phyloP scores from a whole-genome alignment of 768 basidiomycete species.

The Rhodotorula toruloides region DNA sequence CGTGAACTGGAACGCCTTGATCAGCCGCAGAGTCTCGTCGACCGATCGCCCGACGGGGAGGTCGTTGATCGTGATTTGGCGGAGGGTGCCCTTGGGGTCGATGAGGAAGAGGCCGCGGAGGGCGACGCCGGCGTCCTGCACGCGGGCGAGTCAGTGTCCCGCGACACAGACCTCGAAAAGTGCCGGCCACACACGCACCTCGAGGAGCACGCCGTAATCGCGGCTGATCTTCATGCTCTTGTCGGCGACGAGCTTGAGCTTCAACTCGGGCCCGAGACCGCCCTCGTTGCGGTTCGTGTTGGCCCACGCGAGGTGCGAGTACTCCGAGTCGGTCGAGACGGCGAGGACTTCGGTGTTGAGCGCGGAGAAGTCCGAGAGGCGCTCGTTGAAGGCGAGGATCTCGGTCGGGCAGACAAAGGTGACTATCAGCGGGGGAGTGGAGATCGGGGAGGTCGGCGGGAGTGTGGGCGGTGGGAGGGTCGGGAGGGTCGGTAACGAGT shows the following conservation, averaged over 20 bases:
- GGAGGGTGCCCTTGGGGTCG: conserved; percentile 71
- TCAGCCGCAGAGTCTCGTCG: conserved; percentile 80
- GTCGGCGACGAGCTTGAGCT: conserved; percentile 76
- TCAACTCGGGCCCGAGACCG: conserved; percentile 81
- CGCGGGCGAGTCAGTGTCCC: neutral
- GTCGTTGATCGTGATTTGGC: conserved; percentile 64
- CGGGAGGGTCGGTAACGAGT: neutral
- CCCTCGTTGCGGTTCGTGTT: conserved; percentile 74
- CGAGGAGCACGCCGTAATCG: conserved; percentile 81
- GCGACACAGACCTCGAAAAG: neutral
- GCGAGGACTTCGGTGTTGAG: conserved; percentile 73
- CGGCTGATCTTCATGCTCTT: conserved; percentile 70
- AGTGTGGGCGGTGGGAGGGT: conserved; percentile 41
- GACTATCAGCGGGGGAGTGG: neutral
- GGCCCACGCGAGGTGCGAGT: conserved; percentile 48
- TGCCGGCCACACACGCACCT: conserved; percentile 42
- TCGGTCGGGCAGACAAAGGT: conserved; percentile 72
- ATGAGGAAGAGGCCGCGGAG: conserved; percentile 83
- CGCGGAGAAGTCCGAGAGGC: conserved; percentile 66
- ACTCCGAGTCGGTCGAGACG: conserved; percentile 81
- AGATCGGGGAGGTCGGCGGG: neutral
- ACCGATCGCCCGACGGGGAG: conserved; percentile 92
- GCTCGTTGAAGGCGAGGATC: conserved; percentile 90
- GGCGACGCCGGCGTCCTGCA: conserved; percentile 68
- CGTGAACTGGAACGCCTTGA: conserved; percentile 84